These are phyloP conservation scores for Fraxinus pennsylvanica DNA, from an alignment of 257 asterid species.

Conservation along the genomic window DNA sequence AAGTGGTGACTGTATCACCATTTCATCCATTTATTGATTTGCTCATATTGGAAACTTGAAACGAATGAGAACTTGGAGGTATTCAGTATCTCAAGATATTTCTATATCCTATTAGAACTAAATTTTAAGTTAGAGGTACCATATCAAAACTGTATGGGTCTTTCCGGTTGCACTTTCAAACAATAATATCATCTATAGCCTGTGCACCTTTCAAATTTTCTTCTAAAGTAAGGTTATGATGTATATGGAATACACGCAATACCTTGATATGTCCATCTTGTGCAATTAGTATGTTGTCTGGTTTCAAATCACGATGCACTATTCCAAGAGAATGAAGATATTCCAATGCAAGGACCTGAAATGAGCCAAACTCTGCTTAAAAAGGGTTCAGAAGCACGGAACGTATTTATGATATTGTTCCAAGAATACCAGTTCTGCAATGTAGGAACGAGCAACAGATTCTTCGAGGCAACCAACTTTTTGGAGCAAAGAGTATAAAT, in stretches of 20 bases:
- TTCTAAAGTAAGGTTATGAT: constrained; percentile 17
- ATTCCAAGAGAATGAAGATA: constrained; percentile 95
- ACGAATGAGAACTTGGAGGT: constrained; percentile 10
- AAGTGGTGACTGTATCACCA: constrained; percentile 3
- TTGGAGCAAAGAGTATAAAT: constrained; percentile 77
- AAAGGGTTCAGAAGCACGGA: constrained; percentile 24
- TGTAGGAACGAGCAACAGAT: constrained; percentile 75
- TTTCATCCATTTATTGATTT: constrained; percentile 4
- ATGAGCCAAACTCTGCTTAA: constrained; percentile 27
- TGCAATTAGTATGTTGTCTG: constrained; percentile 87
- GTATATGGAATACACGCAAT: constrained; percentile 10
- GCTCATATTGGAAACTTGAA: constrained; percentile 6
- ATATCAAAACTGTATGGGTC: constrained; percentile 2
- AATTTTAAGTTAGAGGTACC: constrained; percentile 15
- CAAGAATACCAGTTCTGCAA: constrained; percentile 81
- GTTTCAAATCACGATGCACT: constrained; percentile 96
- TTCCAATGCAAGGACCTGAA: constrained; percentile 94
- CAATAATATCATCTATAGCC: constrained; percentile 6
- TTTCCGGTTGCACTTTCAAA: constrained; percentile 1
- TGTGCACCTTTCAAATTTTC: constrained; percentile 3
- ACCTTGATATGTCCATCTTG: constrained; percentile 99
- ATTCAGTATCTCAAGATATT: constrained; percentile 5
- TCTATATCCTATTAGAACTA: neutral
- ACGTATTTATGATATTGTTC: constrained; percentile 17
- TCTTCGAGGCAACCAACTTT: constrained; percentile 87